Evolutionary conservation across 768 basidiomycete genomes (phyloP).

Genomic region (Ramaria sp.): DNA sequence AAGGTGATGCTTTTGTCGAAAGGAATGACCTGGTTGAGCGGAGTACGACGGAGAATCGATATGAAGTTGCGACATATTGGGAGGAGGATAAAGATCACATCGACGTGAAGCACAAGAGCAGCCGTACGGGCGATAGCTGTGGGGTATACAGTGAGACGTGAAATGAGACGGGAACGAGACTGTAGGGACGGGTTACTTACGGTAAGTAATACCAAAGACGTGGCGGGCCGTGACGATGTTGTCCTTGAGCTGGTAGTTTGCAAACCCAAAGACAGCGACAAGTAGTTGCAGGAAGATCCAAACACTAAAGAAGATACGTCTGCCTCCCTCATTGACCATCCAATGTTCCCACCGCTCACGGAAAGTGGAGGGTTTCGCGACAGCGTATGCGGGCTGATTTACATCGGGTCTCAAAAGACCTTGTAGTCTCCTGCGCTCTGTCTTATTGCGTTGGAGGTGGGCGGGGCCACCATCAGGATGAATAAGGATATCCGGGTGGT

Average conservation of each 20-base stretch:
- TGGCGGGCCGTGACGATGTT: constrained; percentile 55
- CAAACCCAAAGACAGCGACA: constrained; percentile 63
- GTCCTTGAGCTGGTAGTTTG: constrained; percentile 75
- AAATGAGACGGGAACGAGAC: not conserved
- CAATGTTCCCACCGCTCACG: constrained; percentile 51
- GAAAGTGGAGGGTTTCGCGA: constrained; percentile 25
- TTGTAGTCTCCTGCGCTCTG: constrained; percentile 74
- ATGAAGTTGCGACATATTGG: constrained; percentile 95
- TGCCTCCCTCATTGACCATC: constrained; percentile 92
- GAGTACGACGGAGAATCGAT: constrained; percentile 75
- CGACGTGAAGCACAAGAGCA: constrained; percentile 83
- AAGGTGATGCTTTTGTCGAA: constrained; percentile 91
- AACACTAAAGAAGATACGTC: constrained; percentile 62
- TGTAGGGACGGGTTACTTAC: constrained; percentile 25
- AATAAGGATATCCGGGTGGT: constrained; percentile 34
- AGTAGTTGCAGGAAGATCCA: constrained; percentile 77
- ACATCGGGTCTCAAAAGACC: constrained; percentile 63
- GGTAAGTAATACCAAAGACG: constrained; percentile 66
- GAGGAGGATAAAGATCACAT: constrained; percentile 87
- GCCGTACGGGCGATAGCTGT: constrained; percentile 79
- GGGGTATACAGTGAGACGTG: not conserved
- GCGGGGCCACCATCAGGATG: constrained; percentile 23
- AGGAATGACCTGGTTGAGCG: constrained; percentile 77
- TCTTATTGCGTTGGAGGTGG: constrained; percentile 74
- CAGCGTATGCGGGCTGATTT: constrained; percentile 17